phyloP scores from a whole-genome alignment of 441 rosid species.

The Mallotus repandus region DNA sequence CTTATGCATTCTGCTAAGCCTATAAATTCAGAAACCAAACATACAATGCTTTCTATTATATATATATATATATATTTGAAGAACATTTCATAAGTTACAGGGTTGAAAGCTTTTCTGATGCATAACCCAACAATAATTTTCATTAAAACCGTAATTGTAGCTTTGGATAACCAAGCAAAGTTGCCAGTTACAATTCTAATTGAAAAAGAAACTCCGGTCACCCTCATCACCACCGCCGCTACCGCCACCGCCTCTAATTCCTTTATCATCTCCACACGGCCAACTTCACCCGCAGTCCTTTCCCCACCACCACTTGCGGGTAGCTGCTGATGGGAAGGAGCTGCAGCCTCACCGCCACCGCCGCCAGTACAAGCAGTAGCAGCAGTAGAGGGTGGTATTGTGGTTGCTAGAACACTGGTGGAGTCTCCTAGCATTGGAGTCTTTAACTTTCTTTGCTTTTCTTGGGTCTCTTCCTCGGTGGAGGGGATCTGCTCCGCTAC shows the following conservation, averaged over 20 bases:
- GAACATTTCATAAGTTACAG: not conserved
- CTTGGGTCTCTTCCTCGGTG: no score
- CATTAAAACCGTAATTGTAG: not conserved
- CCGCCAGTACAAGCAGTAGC: no score
- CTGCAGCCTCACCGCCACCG: no score
- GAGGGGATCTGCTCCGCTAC: no score
- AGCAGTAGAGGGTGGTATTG: constrained; percentile 14
- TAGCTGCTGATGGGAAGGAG: not conserved
- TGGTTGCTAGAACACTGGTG: constrained; percentile 28
- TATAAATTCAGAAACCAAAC: no score
- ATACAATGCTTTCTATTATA: not conserved
- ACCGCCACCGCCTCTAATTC: constrained; percentile 10
- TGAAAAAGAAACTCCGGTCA: constrained; percentile 15
- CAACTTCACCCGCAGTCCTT: constrained; percentile 9
- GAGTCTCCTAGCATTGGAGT: constrained; percentile 32
- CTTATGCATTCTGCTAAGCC: not conserved
- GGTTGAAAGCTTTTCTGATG: not conserved
- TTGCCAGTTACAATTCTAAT: not conserved
- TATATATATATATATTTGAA: no score
- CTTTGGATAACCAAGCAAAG: not conserved
- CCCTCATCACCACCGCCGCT: constrained; percentile 28
- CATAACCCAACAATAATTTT: not conserved
- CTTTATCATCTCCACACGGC: constrained; percentile 31
- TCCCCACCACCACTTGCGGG: not conserved
- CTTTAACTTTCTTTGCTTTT: no score